Evolutionary conservation across 805 yeast genomes (phyloP).

Genomic region (Priceomyces castillae): DNA sequence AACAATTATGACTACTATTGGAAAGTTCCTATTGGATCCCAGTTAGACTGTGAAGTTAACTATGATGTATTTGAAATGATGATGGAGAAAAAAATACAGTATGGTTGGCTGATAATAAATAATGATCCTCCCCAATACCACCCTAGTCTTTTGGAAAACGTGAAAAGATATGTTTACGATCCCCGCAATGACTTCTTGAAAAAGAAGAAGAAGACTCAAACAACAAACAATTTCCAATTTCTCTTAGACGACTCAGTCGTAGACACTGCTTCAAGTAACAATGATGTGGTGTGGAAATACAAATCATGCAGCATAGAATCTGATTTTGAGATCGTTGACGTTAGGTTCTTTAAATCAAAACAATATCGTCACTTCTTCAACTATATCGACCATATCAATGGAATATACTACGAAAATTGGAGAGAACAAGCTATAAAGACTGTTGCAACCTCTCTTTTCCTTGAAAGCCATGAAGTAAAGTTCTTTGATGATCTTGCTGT

Average conservation of each 20-base stretch:
- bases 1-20: constrained; percentile 24
- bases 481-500: constrained; percentile 15
- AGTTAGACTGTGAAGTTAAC: constrained; percentile 22
- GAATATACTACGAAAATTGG: constrained; percentile 13
- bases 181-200: constrained; percentile 4
- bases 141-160: constrained; percentile 8
- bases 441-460: constrained; percentile 12
- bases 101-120: constrained; percentile 18
- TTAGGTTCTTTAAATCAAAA: constrained; percentile 9
- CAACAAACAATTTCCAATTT: constrained; percentile 9
- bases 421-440: constrained; percentile 14
- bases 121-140: constrained; percentile 10
- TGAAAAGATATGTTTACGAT: constrained; percentile 7
- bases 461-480: constrained; percentile 7
- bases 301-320: constrained; percentile 11
- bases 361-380: constrained; percentile 13
- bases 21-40: constrained; percentile 24
- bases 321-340: constrained; percentile 13
- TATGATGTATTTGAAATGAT: constrained; percentile 24
- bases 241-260: constrained; percentile 3
- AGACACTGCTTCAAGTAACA: background rate
- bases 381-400: constrained; percentile 9
- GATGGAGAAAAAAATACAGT: constrained; percentile 19
- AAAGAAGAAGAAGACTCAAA: background rate
- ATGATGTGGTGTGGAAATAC: constrained; percentile 10